Evolutionary conservation across 2,329 filamentous ascomycete genomes (phyloP).

Genomic region (Lecanosticta acicola): DNA sequence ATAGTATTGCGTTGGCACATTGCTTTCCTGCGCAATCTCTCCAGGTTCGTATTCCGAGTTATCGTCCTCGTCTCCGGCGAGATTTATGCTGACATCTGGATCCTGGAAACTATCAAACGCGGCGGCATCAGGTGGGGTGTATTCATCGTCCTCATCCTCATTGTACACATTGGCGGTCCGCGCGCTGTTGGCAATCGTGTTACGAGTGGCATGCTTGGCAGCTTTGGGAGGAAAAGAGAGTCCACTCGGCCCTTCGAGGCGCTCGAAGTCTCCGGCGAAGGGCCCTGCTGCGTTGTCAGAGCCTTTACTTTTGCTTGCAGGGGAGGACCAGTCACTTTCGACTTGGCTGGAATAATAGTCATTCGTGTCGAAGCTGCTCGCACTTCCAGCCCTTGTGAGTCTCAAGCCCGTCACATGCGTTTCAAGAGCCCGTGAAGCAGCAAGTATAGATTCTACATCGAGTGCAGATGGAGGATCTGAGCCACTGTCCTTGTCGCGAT

Average conservation of each 20-base stretch:
- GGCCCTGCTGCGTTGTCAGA: constrained; percentile 42
- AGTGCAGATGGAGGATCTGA: constrained; percentile 43
- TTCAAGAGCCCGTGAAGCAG: constrained; percentile 66
- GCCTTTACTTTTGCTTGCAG: constrained; percentile 37
- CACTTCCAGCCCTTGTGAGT: constrained; percentile 51
- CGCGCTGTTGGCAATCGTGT: not conserved
- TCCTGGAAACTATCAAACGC: constrained; percentile 21
- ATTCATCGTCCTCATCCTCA: constrained; percentile 30
- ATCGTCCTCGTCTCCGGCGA: constrained; percentile 23
- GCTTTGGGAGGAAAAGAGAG: constrained; percentile 9
- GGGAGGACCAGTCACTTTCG: constrained; percentile 64
- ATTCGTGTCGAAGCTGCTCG: constrained; percentile 81
- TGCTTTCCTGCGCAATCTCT: constrained; percentile 29
- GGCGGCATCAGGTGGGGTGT: constrained; percentile 29
- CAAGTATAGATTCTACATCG: constrained; percentile 40
- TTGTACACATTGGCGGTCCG: constrained; percentile 15
- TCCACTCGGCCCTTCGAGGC: constrained; percentile 12
- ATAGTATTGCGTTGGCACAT: constrained; percentile 12
- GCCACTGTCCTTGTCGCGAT: constrained; percentile 45
- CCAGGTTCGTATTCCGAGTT: constrained; percentile 35
- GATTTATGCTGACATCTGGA: constrained; percentile 14
- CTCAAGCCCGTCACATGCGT: constrained; percentile 55
- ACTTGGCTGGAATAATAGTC: constrained; percentile 92
- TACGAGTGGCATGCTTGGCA: not conserved
- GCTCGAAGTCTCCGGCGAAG: constrained; percentile 25